Evolutionary conservation across 1,139 yeast species (phyloP).

Genomic region (Yamadazyma sp.): DNA sequence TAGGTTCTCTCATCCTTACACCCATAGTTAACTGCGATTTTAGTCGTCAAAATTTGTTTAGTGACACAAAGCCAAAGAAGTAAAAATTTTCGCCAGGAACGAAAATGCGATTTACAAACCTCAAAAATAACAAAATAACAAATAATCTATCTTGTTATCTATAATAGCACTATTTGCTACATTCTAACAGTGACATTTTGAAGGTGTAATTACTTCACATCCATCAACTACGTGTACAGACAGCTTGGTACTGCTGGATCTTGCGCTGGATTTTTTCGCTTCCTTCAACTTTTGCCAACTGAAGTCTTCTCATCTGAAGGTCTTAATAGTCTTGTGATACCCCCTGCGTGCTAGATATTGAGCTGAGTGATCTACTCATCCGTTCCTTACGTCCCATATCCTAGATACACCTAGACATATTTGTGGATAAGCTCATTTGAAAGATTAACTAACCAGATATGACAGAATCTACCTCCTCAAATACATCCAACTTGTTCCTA

Average conservation of each 20-base stretch:
- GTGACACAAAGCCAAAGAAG: neutral
- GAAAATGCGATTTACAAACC: conserved; percentile 1
- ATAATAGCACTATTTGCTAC: neutral
- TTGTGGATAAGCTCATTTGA: neutral
- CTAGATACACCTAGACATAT: neutral
- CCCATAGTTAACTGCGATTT: conserved; percentile 1
- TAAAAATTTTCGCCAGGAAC: conserved; percentile 2
- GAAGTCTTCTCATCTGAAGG: neutral
- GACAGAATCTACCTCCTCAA: neutral
- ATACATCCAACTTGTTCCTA: conserved; percentile 29
- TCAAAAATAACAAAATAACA: conserved; percentile 1
- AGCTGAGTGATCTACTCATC: neutral
- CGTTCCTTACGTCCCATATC: neutral
- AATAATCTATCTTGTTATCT: neutral
- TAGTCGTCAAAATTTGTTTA: neutral
- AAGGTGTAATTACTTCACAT: neutral
- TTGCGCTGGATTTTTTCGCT: neutral
- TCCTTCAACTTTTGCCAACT: neutral
- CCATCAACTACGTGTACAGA: too few relatives aligned
- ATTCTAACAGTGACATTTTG: too few relatives aligned
- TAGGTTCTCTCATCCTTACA: neutral
- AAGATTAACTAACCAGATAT: neutral
- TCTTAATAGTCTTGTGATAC: neutral
- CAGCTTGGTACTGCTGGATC: too few relatives aligned
- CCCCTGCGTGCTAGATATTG: neutral